These are phyloP conservation scores for Phytophthora foliorum DNA, from an alignment of 352 stramenopile genomes.

Conservation along the genomic window DNA sequence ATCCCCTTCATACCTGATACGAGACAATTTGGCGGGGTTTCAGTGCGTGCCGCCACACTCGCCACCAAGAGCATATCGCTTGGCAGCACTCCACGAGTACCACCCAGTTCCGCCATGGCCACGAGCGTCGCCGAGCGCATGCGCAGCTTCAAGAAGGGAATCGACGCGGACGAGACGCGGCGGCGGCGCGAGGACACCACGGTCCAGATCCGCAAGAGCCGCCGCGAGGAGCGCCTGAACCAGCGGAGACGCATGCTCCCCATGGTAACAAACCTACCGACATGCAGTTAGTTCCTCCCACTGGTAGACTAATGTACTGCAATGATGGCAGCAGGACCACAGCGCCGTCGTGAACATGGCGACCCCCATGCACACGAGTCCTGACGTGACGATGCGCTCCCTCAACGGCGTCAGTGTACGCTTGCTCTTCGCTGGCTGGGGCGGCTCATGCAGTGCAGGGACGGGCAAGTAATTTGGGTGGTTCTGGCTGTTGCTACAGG, in stretches of 20 bases:
- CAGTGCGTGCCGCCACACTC: constrained; percentile 10
- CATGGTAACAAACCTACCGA: constrained; percentile 29
- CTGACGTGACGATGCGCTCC: constrained; percentile 32
- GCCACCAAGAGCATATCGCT: constrained; percentile 1
- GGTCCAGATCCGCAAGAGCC: constrained; percentile 90
- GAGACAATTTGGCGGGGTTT: constrained; percentile 7
- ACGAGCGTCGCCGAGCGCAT: constrained; percentile 69
- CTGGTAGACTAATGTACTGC: neutral
- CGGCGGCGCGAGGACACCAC: constrained; percentile 84
- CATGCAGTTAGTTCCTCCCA: too few species aligned
- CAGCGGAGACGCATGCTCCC: constrained; percentile 81
- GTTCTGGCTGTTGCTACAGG: constrained; percentile 41
- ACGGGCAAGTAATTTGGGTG: constrained; percentile 4
- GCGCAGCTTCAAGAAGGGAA: constrained; percentile 91
- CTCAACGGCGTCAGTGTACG: constrained; percentile 52
- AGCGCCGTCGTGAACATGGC: constrained; percentile 6
- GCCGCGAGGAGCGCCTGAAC: constrained; percentile 88
- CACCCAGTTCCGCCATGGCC: constrained; percentile 20
- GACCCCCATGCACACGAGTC: constrained; percentile 15
- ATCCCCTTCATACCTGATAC: constrained; percentile 6
- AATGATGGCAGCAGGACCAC: constrained; percentile 15
- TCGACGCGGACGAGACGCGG: constrained; percentile 82
- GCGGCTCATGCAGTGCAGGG: neutral
- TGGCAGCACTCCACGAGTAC: neutral
- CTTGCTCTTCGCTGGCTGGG: constrained; percentile 13